A percentile compares a stretch with the other conserved stretches of the same genome.
These are phyloP conservation scores for Dactylella cylindrospora DNA, from an alignment of 2,329 filamentous ascomycete genomes.

Conservation along the genomic window DNA sequence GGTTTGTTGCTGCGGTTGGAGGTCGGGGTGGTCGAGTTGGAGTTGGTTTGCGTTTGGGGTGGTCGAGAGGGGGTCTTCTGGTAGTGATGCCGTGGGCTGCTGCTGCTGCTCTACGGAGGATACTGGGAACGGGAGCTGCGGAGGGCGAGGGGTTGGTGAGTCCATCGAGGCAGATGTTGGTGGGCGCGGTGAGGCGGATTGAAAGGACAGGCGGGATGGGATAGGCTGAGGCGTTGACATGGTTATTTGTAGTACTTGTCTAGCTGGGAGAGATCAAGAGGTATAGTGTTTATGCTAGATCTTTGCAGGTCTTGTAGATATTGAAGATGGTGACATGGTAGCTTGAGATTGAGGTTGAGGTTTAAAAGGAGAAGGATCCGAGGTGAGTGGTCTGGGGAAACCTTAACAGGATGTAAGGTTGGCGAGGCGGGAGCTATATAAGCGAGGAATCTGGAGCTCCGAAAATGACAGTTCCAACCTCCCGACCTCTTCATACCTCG, in stretches of 20 bases:
- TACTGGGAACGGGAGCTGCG: slow-evolving; percentile 30
- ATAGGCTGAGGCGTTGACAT: slow-evolving; percentile 36
- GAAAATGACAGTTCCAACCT: too few species aligned
- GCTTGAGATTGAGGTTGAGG: neutral
- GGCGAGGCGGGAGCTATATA: neutral
- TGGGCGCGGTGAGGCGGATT: slow-evolving; percentile 14
- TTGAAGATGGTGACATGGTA: too few species aligned
- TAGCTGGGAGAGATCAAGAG: too few species aligned
- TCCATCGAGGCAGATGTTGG: slow-evolving; percentile 27
- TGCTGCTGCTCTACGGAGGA: slow-evolving; percentile 11
- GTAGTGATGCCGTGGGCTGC: too few species aligned
- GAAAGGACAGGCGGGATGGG: slow-evolving; percentile 12
- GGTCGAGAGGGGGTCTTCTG: too few species aligned
- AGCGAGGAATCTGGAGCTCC: too few species aligned
- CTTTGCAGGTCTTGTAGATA: too few species aligned
- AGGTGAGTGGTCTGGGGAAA: neutral
- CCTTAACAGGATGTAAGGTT: slow-evolving; percentile 15
- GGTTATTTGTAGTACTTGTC: neutral
- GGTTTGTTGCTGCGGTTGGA: slow-evolving; percentile 8
- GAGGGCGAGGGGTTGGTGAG: slow-evolving; percentile 33
- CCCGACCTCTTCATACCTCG: too few species aligned
- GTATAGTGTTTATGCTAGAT: too few species aligned
- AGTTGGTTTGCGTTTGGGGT: too few species aligned
- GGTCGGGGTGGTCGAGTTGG: too few species aligned
- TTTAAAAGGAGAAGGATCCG: slow-evolving; percentile 3